Percentiles rank a stretch among this genome's conserved stretches.
Conservation (phyloP, 108 stramenopile genomes). For the Stephanodiscus triporus region DNA sequence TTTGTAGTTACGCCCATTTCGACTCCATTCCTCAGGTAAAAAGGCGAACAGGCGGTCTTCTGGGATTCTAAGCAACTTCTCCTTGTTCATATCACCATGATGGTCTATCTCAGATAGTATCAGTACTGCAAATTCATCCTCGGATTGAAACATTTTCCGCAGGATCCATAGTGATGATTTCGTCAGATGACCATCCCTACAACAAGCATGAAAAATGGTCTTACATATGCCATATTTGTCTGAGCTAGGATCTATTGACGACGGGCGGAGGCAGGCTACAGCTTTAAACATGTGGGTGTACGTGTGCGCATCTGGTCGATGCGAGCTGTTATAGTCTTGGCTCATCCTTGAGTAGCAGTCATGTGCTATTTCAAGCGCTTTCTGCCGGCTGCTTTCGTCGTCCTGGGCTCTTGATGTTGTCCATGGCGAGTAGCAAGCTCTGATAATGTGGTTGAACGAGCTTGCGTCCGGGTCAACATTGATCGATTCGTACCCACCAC, state of each 20-base stretch:
- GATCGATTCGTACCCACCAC: constrained; percentile 17
- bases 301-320: constrained; percentile 42
- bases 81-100: constrained; percentile 16
- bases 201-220: constrained; percentile 35
- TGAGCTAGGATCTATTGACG: neutral
- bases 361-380: constrained; percentile 27
- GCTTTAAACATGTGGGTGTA: constrained; percentile 47
- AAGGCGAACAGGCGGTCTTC: constrained; percentile 25
- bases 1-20: constrained; percentile 24
- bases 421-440: constrained; percentile 46
- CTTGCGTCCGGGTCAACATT: constrained; percentile 43
- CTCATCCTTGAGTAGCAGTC: constrained; percentile 29
- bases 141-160: constrained; percentile 7
- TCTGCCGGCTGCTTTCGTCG: constrained; percentile 8
- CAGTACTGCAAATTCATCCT: constrained; percentile 16
- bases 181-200: constrained; percentile 32
- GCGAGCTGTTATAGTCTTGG: constrained; percentile 14
- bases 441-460: constrained; percentile 46
- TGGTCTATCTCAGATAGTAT: constrained; percentile 11
- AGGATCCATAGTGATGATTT: constrained; percentile 39
- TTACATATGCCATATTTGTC: constrained; percentile 27
- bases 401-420: constrained; percentile 5
- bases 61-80: constrained; percentile 16
- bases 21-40: constrained; percentile 40
- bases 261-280: constrained; percentile 21